These are phyloP conservation scores for Arthrinium puccinioides DNA, from an alignment of 2,329 filamentous ascomycete species.

Conservation along the genomic window DNA sequence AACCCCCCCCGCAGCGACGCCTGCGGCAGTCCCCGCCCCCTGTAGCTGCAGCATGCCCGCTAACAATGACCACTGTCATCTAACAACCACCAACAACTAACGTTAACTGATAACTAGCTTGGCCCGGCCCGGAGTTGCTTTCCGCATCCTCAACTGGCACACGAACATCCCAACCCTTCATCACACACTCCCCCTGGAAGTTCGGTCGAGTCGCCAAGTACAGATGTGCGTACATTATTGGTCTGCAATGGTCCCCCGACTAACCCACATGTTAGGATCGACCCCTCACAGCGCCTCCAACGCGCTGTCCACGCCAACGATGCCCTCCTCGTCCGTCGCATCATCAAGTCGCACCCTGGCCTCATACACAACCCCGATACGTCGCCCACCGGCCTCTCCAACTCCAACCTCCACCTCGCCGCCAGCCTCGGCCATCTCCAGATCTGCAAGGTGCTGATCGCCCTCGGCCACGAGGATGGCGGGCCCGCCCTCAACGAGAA, in stretches of 20 bases:
- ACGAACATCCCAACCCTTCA: too few relatives aligned
- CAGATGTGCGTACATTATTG: too few relatives aligned
- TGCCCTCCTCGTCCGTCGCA: conserved; percentile 63
- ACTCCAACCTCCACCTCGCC: conserved; percentile 78
- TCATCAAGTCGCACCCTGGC: conserved; percentile 63
- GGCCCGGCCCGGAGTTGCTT: too few relatives aligned
- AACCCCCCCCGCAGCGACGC: too few relatives aligned
- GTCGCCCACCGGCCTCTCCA: conserved; percentile 59
- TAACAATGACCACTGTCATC: too few relatives aligned
- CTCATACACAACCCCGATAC: conserved; percentile 76
- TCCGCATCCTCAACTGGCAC: too few relatives aligned
- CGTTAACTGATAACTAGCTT: too few relatives aligned
- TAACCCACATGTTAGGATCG: conserved; percentile 50
- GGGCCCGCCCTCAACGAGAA: conserved; percentile 71
- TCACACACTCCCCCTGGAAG: too few relatives aligned
- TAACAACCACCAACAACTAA: too few relatives aligned
- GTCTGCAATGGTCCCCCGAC: background rate
- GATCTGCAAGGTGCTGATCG: conserved; percentile 63
- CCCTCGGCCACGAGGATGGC: conserved; percentile 66
- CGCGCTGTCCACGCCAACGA: conserved; percentile 76
- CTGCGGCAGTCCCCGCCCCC: too few relatives aligned
- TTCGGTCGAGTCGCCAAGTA: too few relatives aligned
- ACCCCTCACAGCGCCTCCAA: conserved; percentile 68
- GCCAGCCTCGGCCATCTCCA: conserved; percentile 63
- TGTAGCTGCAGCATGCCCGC: too few relatives aligned